A percentile compares a stretch with the other conserved stretches of the same genome.
phyloP scores from a whole-genome alignment of 139 green algal species.

The Coelastrella sp. region DNA sequence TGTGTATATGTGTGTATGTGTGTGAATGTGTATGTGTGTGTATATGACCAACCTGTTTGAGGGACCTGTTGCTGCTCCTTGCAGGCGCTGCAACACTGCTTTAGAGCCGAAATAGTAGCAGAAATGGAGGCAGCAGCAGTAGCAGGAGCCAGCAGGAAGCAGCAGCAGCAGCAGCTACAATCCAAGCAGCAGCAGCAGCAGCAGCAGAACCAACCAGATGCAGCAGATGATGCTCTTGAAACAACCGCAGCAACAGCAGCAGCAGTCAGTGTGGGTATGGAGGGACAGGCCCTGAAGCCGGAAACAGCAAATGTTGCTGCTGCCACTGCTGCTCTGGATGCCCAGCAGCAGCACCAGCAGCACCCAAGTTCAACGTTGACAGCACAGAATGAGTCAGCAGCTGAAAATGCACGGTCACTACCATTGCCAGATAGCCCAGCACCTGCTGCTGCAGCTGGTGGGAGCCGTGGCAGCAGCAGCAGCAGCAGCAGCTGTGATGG shows the following conservation, averaged over 20 bases:
- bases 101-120: conserved; percentile 18
- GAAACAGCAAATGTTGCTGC: neutral
- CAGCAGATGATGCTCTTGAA: neutral
- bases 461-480: neutral
- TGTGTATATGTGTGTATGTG: no score
- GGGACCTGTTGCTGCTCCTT: neutral
- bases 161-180: conserved; percentile 28
- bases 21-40: no score
- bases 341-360: neutral
- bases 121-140: conserved; percentile 21
- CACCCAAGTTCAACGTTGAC: neutral
- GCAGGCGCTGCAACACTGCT: conserved; percentile 27
- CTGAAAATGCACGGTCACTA: neutral
- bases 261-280: neutral
- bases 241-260: neutral
- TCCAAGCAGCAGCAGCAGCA: neutral
- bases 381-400: neutral
- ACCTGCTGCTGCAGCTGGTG: neutral
- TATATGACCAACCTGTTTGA: no score
- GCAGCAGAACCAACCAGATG: neutral
- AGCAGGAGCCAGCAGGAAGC: neutral
- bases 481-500: neutral
- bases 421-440: no score
- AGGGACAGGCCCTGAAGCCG: neutral
- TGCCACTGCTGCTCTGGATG: neutral